Evolutionary conservation across 257 asterid genomes (phyloP), one percentile per base, ranked within the genome.

Genomic region (Scutellaria minor): DNA sequence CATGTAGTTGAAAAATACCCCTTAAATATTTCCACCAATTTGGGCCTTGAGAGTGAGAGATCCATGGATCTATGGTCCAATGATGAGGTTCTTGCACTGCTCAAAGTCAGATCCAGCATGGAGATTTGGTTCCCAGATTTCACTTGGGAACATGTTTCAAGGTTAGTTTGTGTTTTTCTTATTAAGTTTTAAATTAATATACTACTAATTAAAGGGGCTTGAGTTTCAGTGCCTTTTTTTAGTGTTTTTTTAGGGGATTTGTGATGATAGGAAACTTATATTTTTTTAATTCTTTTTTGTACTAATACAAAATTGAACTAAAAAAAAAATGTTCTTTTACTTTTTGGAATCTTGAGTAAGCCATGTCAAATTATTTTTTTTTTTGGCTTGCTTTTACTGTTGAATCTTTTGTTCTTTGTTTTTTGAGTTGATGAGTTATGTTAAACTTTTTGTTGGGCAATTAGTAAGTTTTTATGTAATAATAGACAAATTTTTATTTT

Each of bases 121-220:
- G 97, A 91, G 72, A 78, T 73, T 72, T 87, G 91, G 86, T 85
- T 84, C 41, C 90, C 92, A 0, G 95, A 91, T 54, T 87, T 84
- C 85, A 83, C 85, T 63, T 91, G 97, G 97, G 90, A 85, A 75
- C 95, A 89, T 22, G 86, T 89, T 76, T 91, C 97, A 39, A 91
- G 96, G 96, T 18, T 18, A 18, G 18, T 90, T 61, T 8, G 64
- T 10, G 5, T 9, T 65, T 1, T 6, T 27, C 12, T 13, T 8
- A 18, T 11, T 46, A 5, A 24, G 1, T 46, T 64, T 44, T 3
- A 9, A 44, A 3, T 3, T 8, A 44, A 3, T 44, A 44, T 8
- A 44, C 11, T 7, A 8, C 9, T 7, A 5, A 14, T n/a, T 53
- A n/a, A 6, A 24, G 10, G 15, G 59, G 41, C 51, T 71, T 72